Conservation (phyloP, 208 protist species). For the Porcisia hertigi region DNA sequence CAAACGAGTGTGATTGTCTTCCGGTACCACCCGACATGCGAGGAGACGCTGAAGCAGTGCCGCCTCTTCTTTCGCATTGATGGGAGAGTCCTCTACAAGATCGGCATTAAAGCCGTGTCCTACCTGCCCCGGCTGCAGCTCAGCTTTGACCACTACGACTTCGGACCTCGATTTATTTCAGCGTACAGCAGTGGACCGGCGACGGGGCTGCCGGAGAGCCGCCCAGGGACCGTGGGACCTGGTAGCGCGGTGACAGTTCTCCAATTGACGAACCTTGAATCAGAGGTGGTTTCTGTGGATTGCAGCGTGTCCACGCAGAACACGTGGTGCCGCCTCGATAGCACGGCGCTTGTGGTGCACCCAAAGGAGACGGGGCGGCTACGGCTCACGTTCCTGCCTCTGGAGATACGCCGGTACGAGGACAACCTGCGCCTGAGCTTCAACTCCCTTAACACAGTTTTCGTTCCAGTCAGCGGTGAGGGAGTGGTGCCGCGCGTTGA, state of each 20-base stretch:
- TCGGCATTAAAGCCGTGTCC: conserved; percentile 77
- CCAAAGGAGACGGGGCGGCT: conserved; percentile 77
- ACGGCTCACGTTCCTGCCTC: conserved; percentile 87
- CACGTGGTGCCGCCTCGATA: conserved; percentile 85
- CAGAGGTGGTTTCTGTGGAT: conserved; percentile 85
- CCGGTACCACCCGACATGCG: conserved; percentile 77
- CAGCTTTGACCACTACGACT: conserved; percentile 87
- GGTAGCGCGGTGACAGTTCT: conserved; percentile 41
- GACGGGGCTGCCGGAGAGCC: conserved; percentile 1
- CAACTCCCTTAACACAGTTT: conserved; percentile 90
- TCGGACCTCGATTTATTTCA: conserved; percentile 92
- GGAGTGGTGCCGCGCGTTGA: conserved; percentile 91
- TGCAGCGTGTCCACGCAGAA: conserved; percentile 75
- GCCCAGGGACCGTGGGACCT: conserved; percentile 24
- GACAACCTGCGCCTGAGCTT: conserved; percentile 92
- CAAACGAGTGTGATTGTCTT: conserved; percentile 70
- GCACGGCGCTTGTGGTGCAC: conserved; percentile 81
- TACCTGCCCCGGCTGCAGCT: conserved; percentile 90
- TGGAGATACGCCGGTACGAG: conserved; percentile 79
- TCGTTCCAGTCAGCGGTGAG: conserved; percentile 87
- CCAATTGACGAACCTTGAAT: conserved; percentile 91
- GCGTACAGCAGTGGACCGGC: conserved; percentile 38
- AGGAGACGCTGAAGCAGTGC: conserved; percentile 74
- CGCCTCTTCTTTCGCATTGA: conserved; percentile 79
- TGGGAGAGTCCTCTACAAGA: conserved; percentile 72